A percentile compares a stretch with the other conserved stretches of the same genome.
Evolutionary conservation across 2,329 filamentous ascomycete genomes (phyloP).

Genomic region (Thielaviopsis ethacetica): DNA sequence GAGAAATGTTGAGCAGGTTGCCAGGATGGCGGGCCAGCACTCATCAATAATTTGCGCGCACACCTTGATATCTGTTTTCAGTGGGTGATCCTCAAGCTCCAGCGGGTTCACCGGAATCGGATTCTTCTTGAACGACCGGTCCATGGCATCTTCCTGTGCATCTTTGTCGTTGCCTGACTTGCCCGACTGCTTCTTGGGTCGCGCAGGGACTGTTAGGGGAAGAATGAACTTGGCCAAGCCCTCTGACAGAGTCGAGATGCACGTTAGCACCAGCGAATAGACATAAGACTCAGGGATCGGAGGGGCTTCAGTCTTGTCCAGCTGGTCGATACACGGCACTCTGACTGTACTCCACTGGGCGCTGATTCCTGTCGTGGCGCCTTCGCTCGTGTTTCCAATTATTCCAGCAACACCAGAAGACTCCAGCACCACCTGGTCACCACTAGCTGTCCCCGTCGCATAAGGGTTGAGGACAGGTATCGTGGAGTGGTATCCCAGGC

Average conservation of each 20-base stretch:
- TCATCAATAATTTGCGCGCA: slow-evolving; percentile 73
- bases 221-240: slow-evolving; percentile 86
- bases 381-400: slow-evolving; percentile 55
- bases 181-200: slow-evolving; percentile 32
- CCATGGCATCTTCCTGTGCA: slow-evolving; percentile 16
- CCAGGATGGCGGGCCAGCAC: slow-evolving; percentile 91
- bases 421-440: slow-evolving; percentile 78
- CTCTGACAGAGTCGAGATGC: slow-evolving; percentile 80
- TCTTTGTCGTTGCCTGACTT: background rate
- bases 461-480: slow-evolving; percentile 49
- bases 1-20: slow-evolving; percentile 87
- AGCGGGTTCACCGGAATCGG: slow-evolving; percentile 76
- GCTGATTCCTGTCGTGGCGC: slow-evolving; percentile 63
- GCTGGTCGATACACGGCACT: slow-evolving; percentile 78
- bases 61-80: slow-evolving; percentile 53
- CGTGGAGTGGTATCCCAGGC: slow-evolving; percentile 75
- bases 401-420: slow-evolving; percentile 76
- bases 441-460: slow-evolving; percentile 37
- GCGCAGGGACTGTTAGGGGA: slow-evolving; percentile 71
- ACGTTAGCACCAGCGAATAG: slow-evolving; percentile 76
- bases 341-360: slow-evolving; percentile 79
- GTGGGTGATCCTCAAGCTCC: slow-evolving; percentile 52
- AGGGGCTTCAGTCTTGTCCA: slow-evolving; percentile 82
- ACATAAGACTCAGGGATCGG: slow-evolving; percentile 80
- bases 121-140: slow-evolving; percentile 57